phyloP scores from a whole-genome alignment of 306 rosid genomes.

The Potentilla sterilis region DNA sequence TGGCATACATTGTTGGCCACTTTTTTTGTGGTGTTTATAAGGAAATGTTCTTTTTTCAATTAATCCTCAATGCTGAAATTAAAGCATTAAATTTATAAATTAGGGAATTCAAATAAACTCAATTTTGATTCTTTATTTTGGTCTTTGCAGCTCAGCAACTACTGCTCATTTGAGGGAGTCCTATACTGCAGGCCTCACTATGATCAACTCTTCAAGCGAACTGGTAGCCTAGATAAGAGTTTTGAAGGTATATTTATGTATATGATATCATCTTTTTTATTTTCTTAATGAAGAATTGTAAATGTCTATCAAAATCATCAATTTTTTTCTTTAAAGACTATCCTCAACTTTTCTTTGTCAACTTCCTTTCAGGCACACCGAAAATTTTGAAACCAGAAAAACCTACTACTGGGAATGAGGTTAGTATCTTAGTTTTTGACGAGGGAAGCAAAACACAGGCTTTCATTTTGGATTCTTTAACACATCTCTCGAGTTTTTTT shows the following conservation, averaged over 20 bases:
- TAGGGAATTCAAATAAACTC: background rate
- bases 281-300: background rate
- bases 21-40: background rate
- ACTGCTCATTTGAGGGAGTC: conserved; percentile 79
- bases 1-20: background rate
- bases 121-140: background rate
- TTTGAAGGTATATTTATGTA: conserved; percentile 50
- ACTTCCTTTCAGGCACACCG: conserved; percentile 56
- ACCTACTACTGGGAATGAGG: conserved; percentile 38
- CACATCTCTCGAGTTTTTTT: background rate
- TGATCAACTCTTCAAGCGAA: conserved; percentile 82
- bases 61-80: conserved; percentile 18
- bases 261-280: too few relatives aligned
- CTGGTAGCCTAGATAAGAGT: conserved; percentile 85
- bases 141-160: conserved; percentile 68
- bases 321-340: background rate
- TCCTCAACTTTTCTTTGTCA: background rate
- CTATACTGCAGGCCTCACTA: conserved; percentile 91
- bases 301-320: background rate
- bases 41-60: background rate
- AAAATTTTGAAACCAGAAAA: conserved; percentile 58
- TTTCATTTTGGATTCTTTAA: background rate
- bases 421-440: conserved; percentile 9
- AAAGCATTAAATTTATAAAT: background rate
- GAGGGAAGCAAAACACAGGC: background rate